phyloP scores from a whole-genome alignment of 1,284 basidiomycete species.

The Tausonia pullulans region DNA sequence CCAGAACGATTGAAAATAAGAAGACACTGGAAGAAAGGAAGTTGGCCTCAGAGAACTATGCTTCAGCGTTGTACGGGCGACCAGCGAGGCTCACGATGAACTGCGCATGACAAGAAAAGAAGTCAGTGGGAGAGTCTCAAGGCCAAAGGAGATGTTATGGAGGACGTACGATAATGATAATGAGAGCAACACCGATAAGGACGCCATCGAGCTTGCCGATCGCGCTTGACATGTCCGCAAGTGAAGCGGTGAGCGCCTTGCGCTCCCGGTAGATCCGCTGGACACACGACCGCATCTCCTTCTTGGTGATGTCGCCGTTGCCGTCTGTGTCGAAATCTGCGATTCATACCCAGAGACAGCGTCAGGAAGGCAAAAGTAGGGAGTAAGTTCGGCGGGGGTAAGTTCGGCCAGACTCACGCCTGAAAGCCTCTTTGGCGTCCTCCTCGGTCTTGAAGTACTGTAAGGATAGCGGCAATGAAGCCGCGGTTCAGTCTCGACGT shows the following conservation, averaged over 20 bases:
- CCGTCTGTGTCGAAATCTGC: slow-evolving; percentile 64
- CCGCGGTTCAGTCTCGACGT: no score
- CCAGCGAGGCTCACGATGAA: neutral
- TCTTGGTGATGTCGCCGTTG: slow-evolving; percentile 68
- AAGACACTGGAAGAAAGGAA: slow-evolving; percentile 37
- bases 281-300: slow-evolving; percentile 74
- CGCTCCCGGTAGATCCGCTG: slow-evolving; percentile 67
- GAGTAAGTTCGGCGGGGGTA: neutral
- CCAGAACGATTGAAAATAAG: slow-evolving; percentile 63
- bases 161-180: slow-evolving; percentile 45
- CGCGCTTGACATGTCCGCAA: slow-evolving; percentile 27
- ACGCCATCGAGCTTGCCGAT: slow-evolving; percentile 45
- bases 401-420: slow-evolving; percentile 16
- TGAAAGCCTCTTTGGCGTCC: slow-evolving; percentile 64
- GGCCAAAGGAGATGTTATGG: neutral
- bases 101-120: neutral
- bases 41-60: no score
- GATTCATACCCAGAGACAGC: neutral
- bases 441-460: slow-evolving; percentile 61
- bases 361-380: neutral
- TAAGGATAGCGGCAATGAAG: slow-evolving; percentile 20
- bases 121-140: neutral
- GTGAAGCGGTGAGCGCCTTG: slow-evolving; percentile 55
- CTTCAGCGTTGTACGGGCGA: neutral
- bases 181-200: slow-evolving; percentile 48